Conservation (phyloP, 805 yeast genomes). For the Candida nanaspora region DNA sequence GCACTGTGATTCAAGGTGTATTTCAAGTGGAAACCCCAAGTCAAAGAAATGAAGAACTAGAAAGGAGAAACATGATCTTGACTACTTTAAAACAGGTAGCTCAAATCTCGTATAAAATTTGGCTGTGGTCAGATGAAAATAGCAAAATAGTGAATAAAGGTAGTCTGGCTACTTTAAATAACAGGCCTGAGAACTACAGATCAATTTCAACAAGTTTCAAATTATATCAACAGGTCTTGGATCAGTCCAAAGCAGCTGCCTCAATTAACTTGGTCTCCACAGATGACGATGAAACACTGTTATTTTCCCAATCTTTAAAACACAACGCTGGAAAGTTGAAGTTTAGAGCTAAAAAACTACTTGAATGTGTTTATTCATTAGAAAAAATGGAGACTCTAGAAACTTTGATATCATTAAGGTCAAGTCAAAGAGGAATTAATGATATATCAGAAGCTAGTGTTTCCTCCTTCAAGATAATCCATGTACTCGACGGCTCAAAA, state of each 20-base stretch:
- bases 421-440: constrained; percentile 8
- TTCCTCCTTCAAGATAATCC: constrained; percentile 53
- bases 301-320: constrained; percentile 28
- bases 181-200: neutral
- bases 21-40: constrained; percentile 65
- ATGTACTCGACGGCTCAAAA: constrained; percentile 77
- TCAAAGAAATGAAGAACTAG: constrained; percentile 40
- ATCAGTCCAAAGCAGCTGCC: constrained; percentile 8
- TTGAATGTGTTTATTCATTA: constrained; percentile 55
- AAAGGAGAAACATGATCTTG: constrained; percentile 49
- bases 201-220: neutral
- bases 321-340: constrained; percentile 55
- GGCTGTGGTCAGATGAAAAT: constrained; percentile 60
- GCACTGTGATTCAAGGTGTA: constrained; percentile 70
- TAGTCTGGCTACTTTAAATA: neutral
- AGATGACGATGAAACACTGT: neutral
- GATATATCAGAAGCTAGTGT: constrained; percentile 9
- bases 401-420: constrained; percentile 39
- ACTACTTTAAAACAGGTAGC: constrained; percentile 58
- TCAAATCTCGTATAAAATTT: constrained; percentile 48
- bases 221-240: constrained; percentile 4
- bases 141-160: constrained; percentile 14
- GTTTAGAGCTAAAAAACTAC: constrained; percentile 55
- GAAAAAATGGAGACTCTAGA: constrained; percentile 75
- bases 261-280: neutral